Base-by-base conservation (phyloP, 257 asterid species). In the Gentiana straminea region DNA sequence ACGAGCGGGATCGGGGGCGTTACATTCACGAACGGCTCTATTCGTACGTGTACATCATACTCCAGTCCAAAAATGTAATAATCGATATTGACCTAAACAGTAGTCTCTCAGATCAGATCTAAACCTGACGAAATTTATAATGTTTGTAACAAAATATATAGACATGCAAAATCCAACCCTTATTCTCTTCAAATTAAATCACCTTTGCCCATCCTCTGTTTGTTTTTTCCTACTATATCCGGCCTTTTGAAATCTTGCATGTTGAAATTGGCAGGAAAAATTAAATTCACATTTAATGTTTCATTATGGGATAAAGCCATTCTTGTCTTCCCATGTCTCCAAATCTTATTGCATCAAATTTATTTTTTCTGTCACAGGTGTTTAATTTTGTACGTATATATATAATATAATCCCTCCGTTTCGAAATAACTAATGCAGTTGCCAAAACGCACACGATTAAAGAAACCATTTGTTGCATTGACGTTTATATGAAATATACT, bases 251-350 rank as follows among this genome's bases (percentile, higher is more conserved):
- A 64, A 74, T 70, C 65, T 50, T 65, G 69, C 87, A 75, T 72
- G 86, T 79, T 82, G 49, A 59, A 62, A 66, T 63, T 76, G 86
- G 67, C 81, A 80, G 91, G 54, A 71, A 12, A 64, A 57, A 60
- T 24, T 58, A 67, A 67, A 82, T 64, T 13, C 71, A 55, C 46
- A 55, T 46, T 72, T 48, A 58, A 78, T 83, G 70, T 80, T 61
- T 66, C 71, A 59, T 71, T 24, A 77, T 82, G 89, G 93, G 81
- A 67, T 66, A 68, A 80, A 75, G 75, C 39, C 53, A 39, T 62
- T 32, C 75, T 68, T 80, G 84, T 76, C 77, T 3, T 68, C 57
- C 67, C 75, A 44, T 57, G 84, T 74, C 83, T 74, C 91, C 85
- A 46, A 58, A 38, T 33, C 51, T 66, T 13, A 48, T 68, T 57